phyloP scores from a whole-genome alignment of 1,139 yeast species.

The Geotrichum reessii region DNA sequence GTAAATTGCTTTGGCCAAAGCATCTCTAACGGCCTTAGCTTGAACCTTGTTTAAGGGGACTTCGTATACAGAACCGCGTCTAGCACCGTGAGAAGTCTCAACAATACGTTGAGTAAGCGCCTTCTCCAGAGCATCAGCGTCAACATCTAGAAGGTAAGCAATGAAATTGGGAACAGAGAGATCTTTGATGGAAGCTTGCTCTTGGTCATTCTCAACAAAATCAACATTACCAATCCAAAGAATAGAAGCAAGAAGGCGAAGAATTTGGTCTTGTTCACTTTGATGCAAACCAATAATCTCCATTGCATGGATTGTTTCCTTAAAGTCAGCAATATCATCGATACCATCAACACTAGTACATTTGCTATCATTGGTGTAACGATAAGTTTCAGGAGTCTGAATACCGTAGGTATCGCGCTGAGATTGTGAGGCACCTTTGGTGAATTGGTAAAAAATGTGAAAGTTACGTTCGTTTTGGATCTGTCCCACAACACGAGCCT shows the following conservation, averaged over 20 bases:
- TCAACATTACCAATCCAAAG: conserved; percentile 93
- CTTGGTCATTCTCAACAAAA: conserved; percentile 74
- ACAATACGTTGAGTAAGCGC: conserved; percentile 75
- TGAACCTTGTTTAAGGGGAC: conserved; percentile 89
- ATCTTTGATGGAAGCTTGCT: conserved; percentile 77
- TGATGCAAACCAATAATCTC: conserved; percentile 73
- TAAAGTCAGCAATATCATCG: conserved; percentile 72
- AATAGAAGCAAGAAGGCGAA: conserved; percentile 75
- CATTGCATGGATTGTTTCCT: conserved; percentile 84
- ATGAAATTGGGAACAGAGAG: conserved; percentile 87
- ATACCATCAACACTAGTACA: conserved; percentile 84
- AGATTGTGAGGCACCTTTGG: conserved; percentile 81
- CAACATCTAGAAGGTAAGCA: conserved; percentile 83
- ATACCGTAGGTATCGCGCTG: conserved; percentile 83
- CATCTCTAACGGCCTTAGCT: conserved; percentile 92
- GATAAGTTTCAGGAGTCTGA: conserved; percentile 87
- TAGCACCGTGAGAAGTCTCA: conserved; percentile 75
- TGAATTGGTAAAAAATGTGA: conserved; percentile 93
- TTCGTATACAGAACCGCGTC: conserved; percentile 89
- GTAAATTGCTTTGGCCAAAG: conserved; percentile 90
- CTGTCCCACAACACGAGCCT: conserved; percentile 93
- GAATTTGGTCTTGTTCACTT: conserved; percentile 83
- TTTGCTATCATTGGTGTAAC: conserved; percentile 80
- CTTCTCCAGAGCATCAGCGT: conserved; percentile 57
- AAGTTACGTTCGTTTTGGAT: conserved; percentile 89